Evolutionary conservation across 768 basidiomycete genomes (phyloP), one percentile per base, ranked within the genome.

Genomic region (Pleurotus salmoneostramineus): DNA sequence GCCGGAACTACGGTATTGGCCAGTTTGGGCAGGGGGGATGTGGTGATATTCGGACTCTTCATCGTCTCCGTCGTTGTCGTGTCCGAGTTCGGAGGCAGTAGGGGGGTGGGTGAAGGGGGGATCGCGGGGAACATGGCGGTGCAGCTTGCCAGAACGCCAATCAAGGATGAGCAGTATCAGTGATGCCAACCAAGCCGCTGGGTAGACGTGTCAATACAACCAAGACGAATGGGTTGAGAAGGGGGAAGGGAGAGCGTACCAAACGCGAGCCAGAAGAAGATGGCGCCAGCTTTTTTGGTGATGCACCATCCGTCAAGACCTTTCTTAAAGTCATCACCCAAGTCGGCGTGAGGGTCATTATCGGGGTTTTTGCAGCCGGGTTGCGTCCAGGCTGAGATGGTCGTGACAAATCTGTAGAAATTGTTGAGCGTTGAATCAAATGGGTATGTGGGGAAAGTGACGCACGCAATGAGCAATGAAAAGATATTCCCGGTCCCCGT

Each of bases 241-340:
- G 12, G 36, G 50, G n/a, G n/a, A n/a, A n/a, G 5, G 17, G 34
- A 14, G 4, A 35, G 5, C 85, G 48, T 63, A 91, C 92, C 78
- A 56, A 92, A 91, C 1, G 83, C 77, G 6, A 93, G 69, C 95
- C 94, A 96, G 68, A 95, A 88, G 72, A 98, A 97, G 47, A 95
- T 83, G 4, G 84, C 84, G 0, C 83, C 91, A 2, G 95, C 95
- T 65, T 93, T 94, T 75, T 97, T 98, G 5, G 95, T 95, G 61
- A 78, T 84, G 71, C 95, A 98, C 91, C 92, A 97, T 0, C 89
- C 84, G 3, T 80, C 72, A 2, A 98, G 76, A 15, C 76, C 91
- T 3, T 77, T 77, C 61, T 80, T 80, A 69, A 89, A 98, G 58
- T 78, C 82, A 33, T 80, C 74, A 15, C 89, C 87, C 10, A 83